Evolutionary conservation across 1,284 basidiomycete genomes (phyloP), one percentile per base, ranked within the genome.

Genomic region (Lignosus rhinocerotis): DNA sequence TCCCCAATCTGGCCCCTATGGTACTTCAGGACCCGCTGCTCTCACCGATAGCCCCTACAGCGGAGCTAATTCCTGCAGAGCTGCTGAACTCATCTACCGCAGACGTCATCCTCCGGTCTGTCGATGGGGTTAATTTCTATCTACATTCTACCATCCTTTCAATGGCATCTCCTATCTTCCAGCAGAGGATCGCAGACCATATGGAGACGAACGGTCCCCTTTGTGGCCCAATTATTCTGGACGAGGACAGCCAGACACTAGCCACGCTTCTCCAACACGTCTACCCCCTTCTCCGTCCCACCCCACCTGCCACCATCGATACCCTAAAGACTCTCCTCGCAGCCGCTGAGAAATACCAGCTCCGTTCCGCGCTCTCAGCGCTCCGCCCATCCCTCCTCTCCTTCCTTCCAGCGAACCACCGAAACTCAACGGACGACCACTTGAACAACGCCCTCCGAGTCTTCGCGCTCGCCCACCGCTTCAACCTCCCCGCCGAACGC

Each of bases 211-310:
- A 33, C 21, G 34, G 10, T 14, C 11, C 25, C 2, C 47, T 53
- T 34, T 17, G 39, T 12, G 55, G 45, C 17, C 61, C 74, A 25
- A 68, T 79, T 44, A 61, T 60, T 38, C 56, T 78, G 12, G 50
- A 67, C 38, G 79, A 80, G 60, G 61, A 69, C 45, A 66, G 68
- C 39, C 54, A 55, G 36, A 71, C 66, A 6, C 52, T 78, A 51
- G 68, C 72, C 17, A 60, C 64, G 32, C 70, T 78, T 38, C 68
- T 79, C 46, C 66, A 69, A 25, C 70, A 74, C 53, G 71, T 75
- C 51, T 78, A 79, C 60, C 76, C 78, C 0, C 55, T 66, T n/a
- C 63, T 66, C 3, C 53, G 56, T 0, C 63, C 58, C 5, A 58
- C 65, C 8, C 63, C 65, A 6, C 55, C 61, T 1, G 2, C 52